Base-by-base conservation (phyloP, 139 green algal genomes). In the Trebouxia sp. region DNA sequence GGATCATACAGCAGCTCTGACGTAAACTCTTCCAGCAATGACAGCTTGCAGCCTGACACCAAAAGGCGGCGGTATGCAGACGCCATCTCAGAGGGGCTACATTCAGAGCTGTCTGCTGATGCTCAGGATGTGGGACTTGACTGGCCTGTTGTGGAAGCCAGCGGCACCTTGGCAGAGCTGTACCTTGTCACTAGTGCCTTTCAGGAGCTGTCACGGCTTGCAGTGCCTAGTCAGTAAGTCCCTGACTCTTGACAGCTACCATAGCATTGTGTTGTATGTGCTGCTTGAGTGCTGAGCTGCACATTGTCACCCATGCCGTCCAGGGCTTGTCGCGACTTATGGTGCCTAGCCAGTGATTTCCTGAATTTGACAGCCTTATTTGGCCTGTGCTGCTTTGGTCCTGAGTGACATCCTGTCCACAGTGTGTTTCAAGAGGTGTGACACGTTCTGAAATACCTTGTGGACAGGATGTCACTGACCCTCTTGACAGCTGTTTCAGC, bases 1-100 rank as follows among this genome's bases (percentile, higher is more conserved):
- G 24, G 24, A 30, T 76, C 66, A 51, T 76, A 22, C 69, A 77
- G 38, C 4, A 26, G n/a, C 69, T 77, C 41, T 39, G 69, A 24
- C 37, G 39, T 41, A 12, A 72, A 17, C 47, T 53, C 32, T 6
- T 72, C 62, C 62, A 72, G 62, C 62, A 5, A 41, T 26, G 62
- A 24, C 35, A 45, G 62, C 15, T 30, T 72, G 8, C 26, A 43
- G 62, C 43, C 62, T n/a, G 32, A 45, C 28, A 5, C 62, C 8
- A 17, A 37, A 32, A 42, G 35, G 17, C 62, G 3, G 62, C 62
- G 43, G 62, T 72, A 72, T 72, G 62, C 62, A 10, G 12, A 26
- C 7, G 62, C 62, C 11, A 24, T 43, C 1, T 72, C 35, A 45
- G 62, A 45, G 1, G 62, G 62, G 32, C 17, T 72, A 28, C 62